Percentiles rank a stretch among this genome's conserved stretches.
phyloP scores from a whole-genome alignment of 345 rosid species.

The Erodium maritimum region DNA sequence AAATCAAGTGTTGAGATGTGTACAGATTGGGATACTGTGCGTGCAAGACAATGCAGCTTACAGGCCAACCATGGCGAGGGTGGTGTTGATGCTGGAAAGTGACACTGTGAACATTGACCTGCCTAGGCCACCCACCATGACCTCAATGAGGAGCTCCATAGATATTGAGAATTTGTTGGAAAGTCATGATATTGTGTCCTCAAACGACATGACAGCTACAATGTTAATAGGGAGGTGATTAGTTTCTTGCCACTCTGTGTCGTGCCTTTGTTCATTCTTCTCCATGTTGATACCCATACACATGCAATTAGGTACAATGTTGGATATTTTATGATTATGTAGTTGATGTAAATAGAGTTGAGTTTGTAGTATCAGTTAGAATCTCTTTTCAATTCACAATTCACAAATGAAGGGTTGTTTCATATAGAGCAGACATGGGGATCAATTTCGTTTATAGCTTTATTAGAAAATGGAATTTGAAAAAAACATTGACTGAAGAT shows the following conservation, averaged over 20 bases:
- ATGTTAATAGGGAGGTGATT: conserved; percentile 39
- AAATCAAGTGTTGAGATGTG: conserved; percentile 46
- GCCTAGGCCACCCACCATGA: conserved; percentile 48
- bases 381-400: too few relatives aligned
- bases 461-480: too few relatives aligned
- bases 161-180: conserved; percentile 23
- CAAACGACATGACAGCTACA: conserved; percentile 46
- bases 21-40: conserved; percentile 71
- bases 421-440: neutral
- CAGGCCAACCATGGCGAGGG: conserved; percentile 62
- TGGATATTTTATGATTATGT: neutral
- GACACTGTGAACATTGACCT: conserved; percentile 37
- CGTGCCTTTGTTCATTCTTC: neutral
- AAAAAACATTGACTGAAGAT: too few relatives aligned
- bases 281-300: neutral
- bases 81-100: conserved; percentile 57
- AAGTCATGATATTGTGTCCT: conserved; percentile 33
- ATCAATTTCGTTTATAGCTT: too few relatives aligned
- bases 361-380: neutral
- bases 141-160: conserved; percentile 34
- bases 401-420: neutral
- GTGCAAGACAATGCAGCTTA: conserved; percentile 62
- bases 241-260: neutral
- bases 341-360: neutral
- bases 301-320: too few relatives aligned